These are phyloP conservation scores for barrel medic (Medicago truncatula) DNA, from an alignment of 306 rosid genomes.

Conservation along the genomic window DNA sequence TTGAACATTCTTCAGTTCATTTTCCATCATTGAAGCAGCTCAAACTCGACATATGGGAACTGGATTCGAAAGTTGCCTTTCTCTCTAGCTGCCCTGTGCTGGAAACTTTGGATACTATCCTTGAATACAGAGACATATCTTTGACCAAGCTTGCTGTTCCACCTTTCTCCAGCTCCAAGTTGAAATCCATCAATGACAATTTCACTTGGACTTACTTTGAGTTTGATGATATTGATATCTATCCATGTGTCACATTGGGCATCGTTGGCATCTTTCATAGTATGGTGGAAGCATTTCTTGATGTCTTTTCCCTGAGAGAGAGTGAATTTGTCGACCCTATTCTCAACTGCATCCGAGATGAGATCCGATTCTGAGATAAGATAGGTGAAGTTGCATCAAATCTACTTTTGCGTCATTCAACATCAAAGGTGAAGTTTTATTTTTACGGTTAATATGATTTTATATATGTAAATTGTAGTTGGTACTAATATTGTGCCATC, in stretches of 20 bases:
- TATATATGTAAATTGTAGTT: not conserved
- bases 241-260: not conserved
- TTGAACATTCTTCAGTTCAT: not conserved
- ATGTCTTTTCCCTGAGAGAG: not conserved
- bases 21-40: not conserved
- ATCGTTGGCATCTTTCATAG: not conserved
- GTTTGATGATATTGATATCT: not conserved
- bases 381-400: not conserved
- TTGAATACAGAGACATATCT: no score
- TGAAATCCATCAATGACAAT: not conserved
- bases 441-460: not conserved
- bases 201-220: not conserved
- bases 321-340: not conserved
- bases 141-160: not conserved
- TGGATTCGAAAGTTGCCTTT: not conserved
- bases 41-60: not conserved
- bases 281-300: not conserved
- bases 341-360: not conserved
- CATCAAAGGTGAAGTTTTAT: not conserved
- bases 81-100: slow-evolving; percentile 1
- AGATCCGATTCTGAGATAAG: no score
- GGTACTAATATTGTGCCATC: not conserved
- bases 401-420: not conserved
- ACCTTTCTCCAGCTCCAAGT: not conserved
- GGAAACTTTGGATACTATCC: not conserved